Base-by-base conservation (phyloP, 2,329 filamentous ascomycete species). In the Mycosphaerella arachidis region DNA sequence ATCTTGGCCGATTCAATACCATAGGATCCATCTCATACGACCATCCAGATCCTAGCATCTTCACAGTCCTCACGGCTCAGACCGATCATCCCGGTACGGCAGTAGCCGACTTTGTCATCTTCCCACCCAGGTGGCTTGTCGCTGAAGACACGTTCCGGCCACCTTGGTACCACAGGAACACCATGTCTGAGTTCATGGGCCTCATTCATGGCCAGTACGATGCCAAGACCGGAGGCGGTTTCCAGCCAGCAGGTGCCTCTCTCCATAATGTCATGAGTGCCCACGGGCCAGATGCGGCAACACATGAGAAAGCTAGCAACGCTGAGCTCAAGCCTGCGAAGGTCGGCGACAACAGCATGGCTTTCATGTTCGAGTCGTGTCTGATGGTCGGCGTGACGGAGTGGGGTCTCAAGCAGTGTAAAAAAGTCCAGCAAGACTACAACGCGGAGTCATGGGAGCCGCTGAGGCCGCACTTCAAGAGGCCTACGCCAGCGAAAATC, bases 391-490 rank as follows among this genome's bases (percentile, higher is more conserved):
- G 86, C 1, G 86, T 90, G 30, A 89, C 87, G 1, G 83, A 88
- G 59, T 90, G 87, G 86, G 87, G 86, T 1, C 74, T 90, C 63
- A 87, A 85, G 73, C 83, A 84, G 63, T 93, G 86, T 71, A 76
- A 81, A 68, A 90, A 89, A 74, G 83, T 89, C 45, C 87, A 90
- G 77, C 80, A 85, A 65, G 84, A 84, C 58, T 95, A 94, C 70
- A 92, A 86, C 71, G 84, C 86, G 59, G 89, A 95, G 78, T 92
- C 89, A 72, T 96, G 91, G 91, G 86, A 78, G 67, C 73, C 76
- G 13, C 63, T 82, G 65, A 79, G 79, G 69, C 71, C 78, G 60
- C 77, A 76, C 57, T 82, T 81, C 62, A 68, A 64, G 60, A 61
- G 68, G 48, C 70, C 69, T 9, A 59, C 60, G 20, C 60, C 60